Evolutionary conservation across 192 early-diverging fungal species (phyloP).

Genomic region (Dissophora ornata): DNA sequence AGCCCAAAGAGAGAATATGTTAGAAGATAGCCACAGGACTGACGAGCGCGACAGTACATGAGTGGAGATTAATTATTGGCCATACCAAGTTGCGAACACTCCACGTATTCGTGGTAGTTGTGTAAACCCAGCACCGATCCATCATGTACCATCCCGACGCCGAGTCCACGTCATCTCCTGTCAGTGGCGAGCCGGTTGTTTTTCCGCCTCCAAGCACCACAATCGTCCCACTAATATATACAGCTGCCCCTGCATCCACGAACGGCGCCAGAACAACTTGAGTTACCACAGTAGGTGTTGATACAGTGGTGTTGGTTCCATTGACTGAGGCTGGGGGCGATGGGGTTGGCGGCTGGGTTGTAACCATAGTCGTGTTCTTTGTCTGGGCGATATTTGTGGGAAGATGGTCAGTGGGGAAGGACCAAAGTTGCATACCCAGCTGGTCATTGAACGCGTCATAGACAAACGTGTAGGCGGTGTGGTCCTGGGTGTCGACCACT

Average conservation of each 20-base stretch:
- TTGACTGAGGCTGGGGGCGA: slow-evolving; percentile 14
- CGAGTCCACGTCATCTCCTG: slow-evolving; percentile 23
- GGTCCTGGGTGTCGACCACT: slow-evolving; percentile 12
- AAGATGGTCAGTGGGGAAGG: slow-evolving; percentile 18
- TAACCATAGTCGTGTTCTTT: slow-evolving; percentile 33
- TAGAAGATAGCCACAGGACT: no score
- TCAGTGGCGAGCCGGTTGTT: background rate
- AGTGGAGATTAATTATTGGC: background rate
- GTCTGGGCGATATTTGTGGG: slow-evolving; percentile 10
- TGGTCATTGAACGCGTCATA: slow-evolving; percentile 42
- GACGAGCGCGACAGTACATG: no score
- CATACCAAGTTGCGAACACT: slow-evolving; percentile 26
- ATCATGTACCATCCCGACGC: slow-evolving; percentile 35
- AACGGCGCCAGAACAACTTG: slow-evolving; percentile 17
- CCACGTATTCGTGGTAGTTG: slow-evolving; percentile 25
- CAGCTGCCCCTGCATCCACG: slow-evolving; percentile 25
- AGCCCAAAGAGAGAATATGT: no score
- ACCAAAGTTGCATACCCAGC: slow-evolving; percentile 33
- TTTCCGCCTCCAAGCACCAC: slow-evolving; percentile 44
- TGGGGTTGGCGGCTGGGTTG: slow-evolving; percentile 13
- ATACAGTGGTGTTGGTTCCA: slow-evolving; percentile 14
- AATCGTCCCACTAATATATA: slow-evolving; percentile 32
- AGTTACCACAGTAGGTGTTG: background rate
- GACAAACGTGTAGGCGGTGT: slow-evolving; percentile 28
- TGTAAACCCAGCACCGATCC: slow-evolving; percentile 45